Conservation (phyloP, 345 rosid species). For the Eucalyptus curtisii region DNA sequence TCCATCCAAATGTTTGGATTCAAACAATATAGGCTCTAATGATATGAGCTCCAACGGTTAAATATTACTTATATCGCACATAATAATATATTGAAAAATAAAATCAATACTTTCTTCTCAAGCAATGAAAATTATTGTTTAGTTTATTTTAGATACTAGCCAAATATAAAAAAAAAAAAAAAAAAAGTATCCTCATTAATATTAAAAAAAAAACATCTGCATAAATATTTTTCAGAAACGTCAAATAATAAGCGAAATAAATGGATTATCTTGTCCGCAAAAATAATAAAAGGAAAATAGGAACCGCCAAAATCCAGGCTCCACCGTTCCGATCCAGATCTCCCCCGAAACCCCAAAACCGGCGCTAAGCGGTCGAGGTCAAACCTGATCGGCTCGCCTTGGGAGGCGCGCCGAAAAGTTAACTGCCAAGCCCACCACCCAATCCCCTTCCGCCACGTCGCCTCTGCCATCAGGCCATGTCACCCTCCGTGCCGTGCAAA, state of each 20-base stretch:
- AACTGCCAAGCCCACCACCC: constrained; percentile 8
- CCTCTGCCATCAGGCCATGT: neutral
- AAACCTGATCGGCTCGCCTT: neutral
- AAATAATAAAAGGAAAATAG: neutral
- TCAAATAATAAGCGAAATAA: neutral
- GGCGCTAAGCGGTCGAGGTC: neutral
- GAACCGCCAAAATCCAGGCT: neutral
- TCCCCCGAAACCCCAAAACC: neutral
- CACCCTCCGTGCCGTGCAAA: constrained; percentile 9
- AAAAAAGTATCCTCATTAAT: too few species aligned
- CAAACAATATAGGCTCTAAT: too few species aligned
- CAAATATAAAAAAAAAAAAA: neutral
- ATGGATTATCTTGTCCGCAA: neutral
- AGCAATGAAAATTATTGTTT: too few species aligned
- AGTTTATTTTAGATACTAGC: neutral
- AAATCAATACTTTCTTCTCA: too few species aligned
- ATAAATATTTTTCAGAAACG: too few species aligned
- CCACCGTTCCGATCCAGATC: neutral
- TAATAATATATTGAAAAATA: too few species aligned
- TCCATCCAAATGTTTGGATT: too few species aligned
- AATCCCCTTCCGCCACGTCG: constrained; percentile 17
- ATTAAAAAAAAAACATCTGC: too few species aligned
- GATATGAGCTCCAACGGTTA: too few species aligned
- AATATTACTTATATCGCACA: too few species aligned
- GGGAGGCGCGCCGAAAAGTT: constrained; percentile 23